Evolutionary conservation across 169 alveolate species (phyloP), one percentile per base, ranked within the genome.

Genomic region (Nephromyces sp.): DNA sequence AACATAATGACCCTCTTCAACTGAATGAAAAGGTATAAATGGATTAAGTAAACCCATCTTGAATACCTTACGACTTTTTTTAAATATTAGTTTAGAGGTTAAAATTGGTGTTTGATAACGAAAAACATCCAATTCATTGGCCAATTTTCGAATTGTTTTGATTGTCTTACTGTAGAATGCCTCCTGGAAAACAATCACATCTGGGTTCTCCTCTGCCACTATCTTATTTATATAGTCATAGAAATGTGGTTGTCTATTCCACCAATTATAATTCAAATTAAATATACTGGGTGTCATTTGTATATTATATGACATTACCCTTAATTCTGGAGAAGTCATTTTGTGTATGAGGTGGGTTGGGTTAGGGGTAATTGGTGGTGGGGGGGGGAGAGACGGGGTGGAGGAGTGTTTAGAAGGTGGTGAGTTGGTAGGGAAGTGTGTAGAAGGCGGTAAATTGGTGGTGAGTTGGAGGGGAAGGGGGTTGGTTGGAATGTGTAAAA

Each of bases 291-390:
- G 79, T 21, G 61, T 73, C 77, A 84, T 80, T 72, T 53, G 76
- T 24, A 77, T 30, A 61, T 74, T 80, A 33, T 81, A 83, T 43
- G 89, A 64, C 4, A 84, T 52, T 8, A 82, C 70, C 8, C 78
- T 82, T 43, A 84, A 75, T 71, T 74, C 76, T 15, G 53, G 70
- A 1, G 82, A 34, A 5, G 81, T n/a, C 57, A 43, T 43, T 43
- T 15, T 15, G n/a, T 43, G 57, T 15, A n/a, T 43, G 57, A 43
- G 25, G 25, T 15, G 57, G n/a, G 57, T n/a, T 43, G n/a, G n/a
- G n/a, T n/a, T n/a, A n/a, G n/a, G n/a, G n/a, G n/a, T n/a, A n/a
- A n/a, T n/a, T n/a, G n/a, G n/a, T n/a, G n/a, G n/a, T n/a, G n/a
- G n/a, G n/a, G n/a, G n/a, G n/a, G n/a, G n/a, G n/a, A n/a, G n/a